Base-by-base conservation (phyloP, 2,329 filamentous ascomycete species). In the Aspergillus unguis region DNA sequence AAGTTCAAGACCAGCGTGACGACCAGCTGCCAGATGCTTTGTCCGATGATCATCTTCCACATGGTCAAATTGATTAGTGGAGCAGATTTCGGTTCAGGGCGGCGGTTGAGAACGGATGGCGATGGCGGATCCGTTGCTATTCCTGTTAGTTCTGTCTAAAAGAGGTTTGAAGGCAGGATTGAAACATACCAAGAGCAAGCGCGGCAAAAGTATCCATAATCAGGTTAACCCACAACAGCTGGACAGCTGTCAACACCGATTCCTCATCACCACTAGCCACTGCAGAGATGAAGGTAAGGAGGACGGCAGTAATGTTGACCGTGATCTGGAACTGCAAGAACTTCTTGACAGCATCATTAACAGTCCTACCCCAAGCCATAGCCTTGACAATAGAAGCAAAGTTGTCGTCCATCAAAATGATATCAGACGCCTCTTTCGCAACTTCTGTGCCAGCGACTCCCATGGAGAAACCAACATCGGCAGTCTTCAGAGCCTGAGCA, bases 341-440 rank as follows among this genome's bases (percentile, higher is more conserved):
- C 56, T 86, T 85, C 76, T 89, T 88, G 62, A 89, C 86, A 1
- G 86, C 85, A 64, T 90, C 86, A 64, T 89, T 89, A 62, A 90
- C 86, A 32, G 86, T 85, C 27, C 86, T 82, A 46, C 88, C 88
- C 88, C 88, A 92, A 61, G 87, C 86, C 61, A 92, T 78, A 10
- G 88, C 88, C 71, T 90, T 90, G 58, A 92, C 86, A 56, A 92
- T 92, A n/a, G 87, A 91, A 28, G 85, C 81, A 71, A 92, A 92
- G 73, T 92, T 92, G 71, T 92, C 88, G 66, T 92, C 88, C 88
- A 92, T 91, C 10, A 92, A 77, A 62, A 92, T 90, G 56, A 92
- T 92, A 35, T 87, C 86, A 6, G 88, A 92, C 1, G 88, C 88
- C 71, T 92, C 88, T 71, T 92, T 92, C 42, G 88, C 88, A 36